Percentiles rank a stretch among this genome's conserved stretches.
phyloP scores from a whole-genome alignment of 2,329 filamentous ascomycete species.

The Monilinia fructigena region DNA sequence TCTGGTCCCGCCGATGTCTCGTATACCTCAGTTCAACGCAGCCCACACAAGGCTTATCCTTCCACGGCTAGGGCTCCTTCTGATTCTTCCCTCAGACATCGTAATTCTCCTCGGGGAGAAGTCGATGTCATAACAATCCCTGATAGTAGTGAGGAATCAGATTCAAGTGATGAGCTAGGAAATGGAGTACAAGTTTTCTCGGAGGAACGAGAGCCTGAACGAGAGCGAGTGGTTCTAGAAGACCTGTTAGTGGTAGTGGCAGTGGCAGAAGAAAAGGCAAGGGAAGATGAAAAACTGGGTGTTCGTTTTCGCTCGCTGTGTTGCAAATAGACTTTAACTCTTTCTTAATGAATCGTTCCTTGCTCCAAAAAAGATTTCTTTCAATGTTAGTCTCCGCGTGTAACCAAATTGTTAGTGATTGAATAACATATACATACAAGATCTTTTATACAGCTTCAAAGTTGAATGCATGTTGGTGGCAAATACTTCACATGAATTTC shows the following conservation, averaged over 20 bases:
- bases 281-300: slow-evolving; percentile 20
- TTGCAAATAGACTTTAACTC: slow-evolving; percentile 7
- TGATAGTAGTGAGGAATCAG: slow-evolving; percentile 26
- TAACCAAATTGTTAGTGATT: not conserved
- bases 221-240: slow-evolving; percentile 24
- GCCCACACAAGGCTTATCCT: slow-evolving; percentile 30
- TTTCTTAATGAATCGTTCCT: not conserved
- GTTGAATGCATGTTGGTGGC: not conserved
- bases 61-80: slow-evolving; percentile 29
- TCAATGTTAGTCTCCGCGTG: not conserved
- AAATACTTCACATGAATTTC: too few relatives aligned
- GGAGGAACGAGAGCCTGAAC: slow-evolving; percentile 30
- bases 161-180: slow-evolving; percentile 36
- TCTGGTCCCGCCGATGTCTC: slow-evolving; percentile 41
- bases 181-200: slow-evolving; percentile 37
- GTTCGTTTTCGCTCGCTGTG: not conserved
- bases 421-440: too few relatives aligned
- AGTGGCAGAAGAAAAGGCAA: slow-evolving; percentile 33
- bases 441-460: not conserved
- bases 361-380: not conserved
- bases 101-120: slow-evolving; percentile 28
- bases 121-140: slow-evolving; percentile 26
- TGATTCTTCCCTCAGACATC: slow-evolving; percentile 30
- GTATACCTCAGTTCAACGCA: slow-evolving; percentile 38
- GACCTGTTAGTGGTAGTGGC: slow-evolving; percentile 31